Evolutionary conservation across 352 stramenopile species (phyloP).

Genomic region (Globisporangium alternatum): DNA sequence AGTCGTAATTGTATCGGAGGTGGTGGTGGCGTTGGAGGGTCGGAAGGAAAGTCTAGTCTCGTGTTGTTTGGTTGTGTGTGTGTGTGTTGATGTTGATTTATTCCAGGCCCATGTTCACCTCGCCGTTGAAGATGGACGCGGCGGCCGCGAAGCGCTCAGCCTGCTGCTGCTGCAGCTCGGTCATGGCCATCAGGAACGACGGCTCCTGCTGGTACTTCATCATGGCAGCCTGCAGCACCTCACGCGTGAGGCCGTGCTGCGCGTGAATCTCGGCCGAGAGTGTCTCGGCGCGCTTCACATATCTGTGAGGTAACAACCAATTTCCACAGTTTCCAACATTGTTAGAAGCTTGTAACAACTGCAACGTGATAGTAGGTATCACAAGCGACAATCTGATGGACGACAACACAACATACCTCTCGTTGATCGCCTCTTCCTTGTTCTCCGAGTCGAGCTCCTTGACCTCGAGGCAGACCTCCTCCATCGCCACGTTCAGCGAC

Average conservation of each 20-base stretch:
- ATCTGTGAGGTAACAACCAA: conserved; percentile 27
- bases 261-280: conserved; percentile 85
- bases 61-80: conserved; percentile 3
- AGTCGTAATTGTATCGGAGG: conserved; percentile 11
- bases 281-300: conserved; percentile 85
- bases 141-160: conserved; percentile 79
- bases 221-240: conserved; percentile 87
- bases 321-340: background rate
- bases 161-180: conserved; percentile 84
- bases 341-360: background rate
- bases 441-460: conserved; percentile 87
- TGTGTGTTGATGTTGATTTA: conserved; percentile 28
- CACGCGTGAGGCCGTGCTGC: conserved; percentile 83
- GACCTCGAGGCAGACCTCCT: conserved; percentile 85
- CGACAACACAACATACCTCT: conserved; percentile 31
- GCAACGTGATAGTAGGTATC: background rate
- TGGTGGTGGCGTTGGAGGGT: background rate
- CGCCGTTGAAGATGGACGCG: conserved; percentile 83
- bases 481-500: conserved; percentile 87
- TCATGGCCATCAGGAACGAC: conserved; percentile 85
- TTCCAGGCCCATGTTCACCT: conserved; percentile 89
- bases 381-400: background rate
- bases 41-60: conserved; percentile 9
- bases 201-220: conserved; percentile 91
- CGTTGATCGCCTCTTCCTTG: conserved; percentile 89